phyloP scores from a whole-genome alignment of 2,329 filamentous ascomycete genomes.

The Teratosphaeria epicoccoides region DNA sequence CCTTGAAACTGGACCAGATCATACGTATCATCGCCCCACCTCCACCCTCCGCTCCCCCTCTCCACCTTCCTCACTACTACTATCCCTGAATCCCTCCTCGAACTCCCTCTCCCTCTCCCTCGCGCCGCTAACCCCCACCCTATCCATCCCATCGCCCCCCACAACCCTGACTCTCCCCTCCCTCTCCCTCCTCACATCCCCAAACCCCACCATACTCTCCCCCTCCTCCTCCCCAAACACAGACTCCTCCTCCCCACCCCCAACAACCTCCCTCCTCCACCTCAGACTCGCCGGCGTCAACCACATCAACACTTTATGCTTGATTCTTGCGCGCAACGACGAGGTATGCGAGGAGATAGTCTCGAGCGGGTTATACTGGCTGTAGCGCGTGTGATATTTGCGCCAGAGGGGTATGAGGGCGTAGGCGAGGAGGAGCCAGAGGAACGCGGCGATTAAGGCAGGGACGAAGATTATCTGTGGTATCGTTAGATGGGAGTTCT shows the following conservation, averaged over 20 bases:
- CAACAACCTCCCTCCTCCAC: slow-evolving; percentile 19
- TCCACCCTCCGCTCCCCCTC: slow-evolving; percentile 27
- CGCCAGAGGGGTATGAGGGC: slow-evolving; percentile 35
- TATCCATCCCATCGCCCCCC: slow-evolving; percentile 28
- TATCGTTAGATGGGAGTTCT: not conserved
- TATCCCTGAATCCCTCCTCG: slow-evolving; percentile 64
- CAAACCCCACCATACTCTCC: slow-evolving; percentile 38
- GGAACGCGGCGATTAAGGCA: slow-evolving; percentile 31
- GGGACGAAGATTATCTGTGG: slow-evolving; percentile 35
- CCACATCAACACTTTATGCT: slow-evolving; percentile 26
- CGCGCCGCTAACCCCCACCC: slow-evolving; percentile 36
- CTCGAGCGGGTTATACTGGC: slow-evolving; percentile 31
- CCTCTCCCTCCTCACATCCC: slow-evolving; percentile 7
- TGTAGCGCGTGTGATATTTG: slow-evolving; percentile 35
- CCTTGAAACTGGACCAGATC: not conserved
- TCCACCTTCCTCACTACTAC: slow-evolving; percentile 51
- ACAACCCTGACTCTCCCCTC: slow-evolving; percentile 16
- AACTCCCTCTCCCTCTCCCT: slow-evolving; percentile 61
- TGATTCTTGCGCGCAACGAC: slow-evolving; percentile 23
- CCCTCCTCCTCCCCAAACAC: slow-evolving; percentile 36
- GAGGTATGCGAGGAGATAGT: slow-evolving; percentile 19
- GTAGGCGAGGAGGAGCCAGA: slow-evolving; percentile 34
- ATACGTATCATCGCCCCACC: not conserved
- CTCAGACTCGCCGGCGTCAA: slow-evolving; percentile 20
- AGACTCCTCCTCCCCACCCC: slow-evolving; percentile 24